A percentile compares a stretch with the other conserved stretches of the same genome.
phyloP scores from a whole-genome alignment of 2,329 filamentous ascomycete genomes.

The Phaeosphaeriaceae sp. region DNA sequence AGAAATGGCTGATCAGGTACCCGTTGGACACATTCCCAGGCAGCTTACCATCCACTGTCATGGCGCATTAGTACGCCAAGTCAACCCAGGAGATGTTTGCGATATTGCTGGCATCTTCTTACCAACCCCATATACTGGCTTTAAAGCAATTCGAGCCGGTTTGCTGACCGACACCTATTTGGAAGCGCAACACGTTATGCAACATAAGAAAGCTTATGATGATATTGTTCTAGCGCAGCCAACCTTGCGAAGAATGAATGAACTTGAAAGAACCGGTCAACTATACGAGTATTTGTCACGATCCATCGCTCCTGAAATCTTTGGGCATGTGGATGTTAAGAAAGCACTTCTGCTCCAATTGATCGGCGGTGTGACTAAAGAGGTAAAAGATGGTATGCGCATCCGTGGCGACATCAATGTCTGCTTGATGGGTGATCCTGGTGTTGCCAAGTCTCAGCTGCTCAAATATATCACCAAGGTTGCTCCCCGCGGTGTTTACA shows the following conservation, averaged over 20 bases:
- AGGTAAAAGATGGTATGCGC: slow-evolving; percentile 97
- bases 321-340: slow-evolving; percentile 94
- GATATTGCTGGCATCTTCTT: slow-evolving; percentile 96
- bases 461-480: slow-evolving; percentile 99
- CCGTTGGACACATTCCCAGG: slow-evolving; percentile 94
- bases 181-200: slow-evolving; percentile 89
- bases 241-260: slow-evolving; percentile 82
- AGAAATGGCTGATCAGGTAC: slow-evolving; percentile 98
- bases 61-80: slow-evolving; percentile 80
- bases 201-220: slow-evolving; percentile 98
- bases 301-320: slow-evolving; percentile 97
- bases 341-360: slow-evolving; percentile 94
- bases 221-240: slow-evolving; percentile 83
- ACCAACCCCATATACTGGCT: slow-evolving; percentile 97
- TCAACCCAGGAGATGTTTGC: slow-evolving; percentile 93
- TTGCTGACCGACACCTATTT: slow-evolving; percentile 97
- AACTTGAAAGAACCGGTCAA: slow-evolving; percentile 83
- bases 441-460: slow-evolving; percentile 98
- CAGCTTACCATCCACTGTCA: slow-evolving; percentile 89
- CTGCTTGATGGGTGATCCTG: slow-evolving; percentile 98
- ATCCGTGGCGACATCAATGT: slow-evolving; percentile 99
- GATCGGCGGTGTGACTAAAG: slow-evolving; percentile 94
- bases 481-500: slow-evolving; percentile 88
- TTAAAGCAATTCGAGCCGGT: slow-evolving; percentile 94
- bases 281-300: slow-evolving; percentile 95